Base-by-base conservation (phyloP, 139 green algal genomes). In the Ettlia oleoabundans region DNA sequence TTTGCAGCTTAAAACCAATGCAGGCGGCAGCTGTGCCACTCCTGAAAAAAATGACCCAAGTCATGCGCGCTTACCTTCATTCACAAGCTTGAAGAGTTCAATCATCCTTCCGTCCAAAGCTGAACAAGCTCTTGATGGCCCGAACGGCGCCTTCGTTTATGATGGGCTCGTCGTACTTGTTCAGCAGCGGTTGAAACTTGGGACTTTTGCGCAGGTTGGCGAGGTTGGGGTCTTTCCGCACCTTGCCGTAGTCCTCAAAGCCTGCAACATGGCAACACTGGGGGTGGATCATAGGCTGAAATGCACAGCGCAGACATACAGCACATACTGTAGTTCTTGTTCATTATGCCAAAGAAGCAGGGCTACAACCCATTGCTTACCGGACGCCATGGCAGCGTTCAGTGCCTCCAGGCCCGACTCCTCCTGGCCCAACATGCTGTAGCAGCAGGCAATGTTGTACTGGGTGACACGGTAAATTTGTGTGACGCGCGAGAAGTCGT, bases 241-340 rank as follows among this genome's bases (percentile, higher is more conserved):
- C 89, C 89, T 97, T 96, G 72, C 86, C 75, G 69, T 90, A 98
- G 87, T 99, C 95, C 80, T 98, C 95, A 90, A 98, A 99, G 6
- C 97, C 97, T 26, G 77, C 76, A 32, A 22, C 7, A 24, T 22
- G 33, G 15, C 33, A 37, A 9, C 3, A 5, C 13, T 2, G 61
- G 61, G 21, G 21, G 61, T 38, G n/a, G n/a, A n/a, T n/a, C n/a
- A n/a, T n/a, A n/a, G n/a, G n/a, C n/a, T n/a, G n/a, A n/a, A n/a
- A n/a, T n/a, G n/a, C n/a, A n/a, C 47, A 58, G 47, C 10, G 47
- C 47, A 15, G 47, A 58, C 15, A 6, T 66, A 30, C 21, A 38
- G 28, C 28, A 32, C n/a, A n/a, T n/a, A n/a, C n/a, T n/a, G n/a
- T n/a, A n/a, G n/a, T n/a, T n/a, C n/a, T n/a, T n/a, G n/a, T n/a